These are phyloP conservation scores for Coniochaeta sp. DNA, from an alignment of 2,329 filamentous ascomycete genomes.

Conservation along the genomic window DNA sequence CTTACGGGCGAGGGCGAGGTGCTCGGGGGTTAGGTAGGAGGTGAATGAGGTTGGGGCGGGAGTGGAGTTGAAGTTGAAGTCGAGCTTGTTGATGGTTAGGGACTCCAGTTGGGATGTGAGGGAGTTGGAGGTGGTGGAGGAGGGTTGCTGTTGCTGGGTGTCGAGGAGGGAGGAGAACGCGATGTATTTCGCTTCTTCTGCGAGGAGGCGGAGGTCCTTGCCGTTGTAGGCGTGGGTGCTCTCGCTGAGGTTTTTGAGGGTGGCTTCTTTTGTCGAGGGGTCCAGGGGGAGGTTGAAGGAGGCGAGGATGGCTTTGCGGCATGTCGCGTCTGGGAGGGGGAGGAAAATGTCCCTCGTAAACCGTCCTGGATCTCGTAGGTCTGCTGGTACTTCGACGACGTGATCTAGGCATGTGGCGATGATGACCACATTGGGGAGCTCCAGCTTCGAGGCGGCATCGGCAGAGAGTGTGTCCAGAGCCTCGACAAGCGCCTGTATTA, in stretches of 20 bases:
- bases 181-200: constrained; percentile 38
- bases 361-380: constrained; percentile 57
- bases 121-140: not conserved
- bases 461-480: constrained; percentile 45
- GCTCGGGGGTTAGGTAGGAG: constrained; percentile 30
- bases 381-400: constrained; percentile 62
- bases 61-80: constrained; percentile 3
- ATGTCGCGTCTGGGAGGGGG: constrained; percentile 65
- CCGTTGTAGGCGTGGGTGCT: constrained; percentile 85
- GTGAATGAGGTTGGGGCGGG: constrained; percentile 4
- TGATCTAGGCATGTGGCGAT: constrained; percentile 68
- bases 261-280: constrained; percentile 39
- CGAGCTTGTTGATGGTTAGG: not conserved
- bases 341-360: constrained; percentile 65
- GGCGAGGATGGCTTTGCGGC: constrained; percentile 68
- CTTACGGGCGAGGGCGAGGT: constrained; percentile 60
- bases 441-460: constrained; percentile 26
- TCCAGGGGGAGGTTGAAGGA: constrained; percentile 43
- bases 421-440: constrained; percentile 57
- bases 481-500: constrained; percentile 42
- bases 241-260: constrained; percentile 57
- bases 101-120: not conserved
- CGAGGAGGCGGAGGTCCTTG: constrained; percentile 63
- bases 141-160: constrained; percentile 21
- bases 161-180: constrained; percentile 21